These are phyloP conservation scores for Mortierella sp. DNA, from an alignment of 371 early-diverging fungal genomes.

Conservation along the genomic window DNA sequence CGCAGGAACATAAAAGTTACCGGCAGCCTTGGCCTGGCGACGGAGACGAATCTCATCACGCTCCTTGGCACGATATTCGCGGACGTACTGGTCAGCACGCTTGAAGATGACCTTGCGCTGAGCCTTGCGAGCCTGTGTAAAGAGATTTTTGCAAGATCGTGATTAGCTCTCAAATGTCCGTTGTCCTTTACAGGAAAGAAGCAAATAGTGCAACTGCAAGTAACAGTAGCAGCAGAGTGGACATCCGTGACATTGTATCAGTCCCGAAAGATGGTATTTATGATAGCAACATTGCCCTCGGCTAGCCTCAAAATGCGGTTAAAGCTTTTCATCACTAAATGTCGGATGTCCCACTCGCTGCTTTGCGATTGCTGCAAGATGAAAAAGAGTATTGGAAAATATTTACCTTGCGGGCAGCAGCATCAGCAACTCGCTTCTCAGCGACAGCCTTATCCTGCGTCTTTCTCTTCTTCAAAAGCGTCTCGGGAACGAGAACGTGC, in stretches of 20 bases:
- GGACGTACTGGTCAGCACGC: conserved; percentile 96
- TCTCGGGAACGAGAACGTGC: conserved; percentile 91
- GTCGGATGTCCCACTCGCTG: conserved; percentile 1
- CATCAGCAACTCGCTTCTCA: conserved; percentile 74
- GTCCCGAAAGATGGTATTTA: conserved; percentile 90
- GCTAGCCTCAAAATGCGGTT: conserved; percentile 63
- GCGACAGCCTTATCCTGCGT: conserved; percentile 85
- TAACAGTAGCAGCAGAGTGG: conserved; percentile 4
- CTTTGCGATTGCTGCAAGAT: not conserved
- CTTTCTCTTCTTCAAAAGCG: conserved; percentile 97
- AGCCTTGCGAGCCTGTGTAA: conserved; percentile 77
- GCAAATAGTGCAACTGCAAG: too few relatives aligned
- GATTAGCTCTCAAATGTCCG: too few relatives aligned
- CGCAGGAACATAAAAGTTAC: conserved; percentile 96
- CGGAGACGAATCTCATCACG: conserved; percentile 88
- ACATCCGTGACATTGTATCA: conserved; percentile 58
- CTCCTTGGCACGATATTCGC: conserved; percentile 94
- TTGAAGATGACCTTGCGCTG: conserved; percentile 97
- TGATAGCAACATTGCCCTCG: conserved; percentile 71
- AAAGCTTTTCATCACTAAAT: conserved; percentile 64
- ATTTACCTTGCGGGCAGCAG: conserved; percentile 79
- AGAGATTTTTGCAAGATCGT: too few relatives aligned
- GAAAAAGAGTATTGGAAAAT: conserved; percentile 7
- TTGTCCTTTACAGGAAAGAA: too few relatives aligned
- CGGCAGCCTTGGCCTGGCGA: conserved; percentile 92